These are phyloP conservation scores for Dovyalis caffra DNA, from an alignment of 345 rosid species.

Conservation along the genomic window DNA sequence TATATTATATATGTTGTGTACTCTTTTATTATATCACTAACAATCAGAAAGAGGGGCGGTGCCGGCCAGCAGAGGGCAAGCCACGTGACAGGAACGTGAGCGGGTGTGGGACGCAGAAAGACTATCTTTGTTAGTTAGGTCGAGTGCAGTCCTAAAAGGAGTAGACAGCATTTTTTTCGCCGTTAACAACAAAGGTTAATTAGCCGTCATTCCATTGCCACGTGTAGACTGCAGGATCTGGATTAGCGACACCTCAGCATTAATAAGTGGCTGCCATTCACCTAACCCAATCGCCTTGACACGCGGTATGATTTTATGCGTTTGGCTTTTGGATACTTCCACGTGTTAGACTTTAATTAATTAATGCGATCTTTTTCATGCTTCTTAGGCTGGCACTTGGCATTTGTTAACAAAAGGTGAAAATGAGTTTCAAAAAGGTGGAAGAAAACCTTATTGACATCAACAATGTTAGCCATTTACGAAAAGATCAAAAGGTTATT, in stretches of 20 bases:
- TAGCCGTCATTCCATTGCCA: constrained; percentile 22
- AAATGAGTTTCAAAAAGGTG: neutral
- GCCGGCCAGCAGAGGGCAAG: constrained; percentile 31
- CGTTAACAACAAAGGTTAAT: neutral
- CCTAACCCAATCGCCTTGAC: neutral
- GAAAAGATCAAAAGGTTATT: neutral
- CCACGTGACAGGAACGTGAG: constrained; percentile 42
- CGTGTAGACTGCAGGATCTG: constrained; percentile 1
- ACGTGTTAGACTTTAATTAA: neutral
- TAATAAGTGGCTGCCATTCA: constrained; percentile 12
- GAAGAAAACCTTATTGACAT: too few species aligned
- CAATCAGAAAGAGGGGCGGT: constrained; percentile 32
- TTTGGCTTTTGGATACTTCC: neutral
- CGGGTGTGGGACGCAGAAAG: neutral
- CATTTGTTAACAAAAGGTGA: neutral
- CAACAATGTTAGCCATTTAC: neutral
- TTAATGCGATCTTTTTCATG: neutral
- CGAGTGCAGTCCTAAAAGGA: neutral
- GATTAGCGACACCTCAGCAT: constrained; percentile 15
- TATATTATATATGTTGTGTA: too few species aligned
- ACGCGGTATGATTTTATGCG: neutral
- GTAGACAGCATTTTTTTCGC: neutral
- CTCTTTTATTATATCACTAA: neutral
- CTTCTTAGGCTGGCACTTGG: constrained; percentile 2
- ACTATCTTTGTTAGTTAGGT: neutral